phyloP scores from a whole-genome alignment of 2,329 filamentous ascomycete species.

The Botryotinia convoluta region DNA sequence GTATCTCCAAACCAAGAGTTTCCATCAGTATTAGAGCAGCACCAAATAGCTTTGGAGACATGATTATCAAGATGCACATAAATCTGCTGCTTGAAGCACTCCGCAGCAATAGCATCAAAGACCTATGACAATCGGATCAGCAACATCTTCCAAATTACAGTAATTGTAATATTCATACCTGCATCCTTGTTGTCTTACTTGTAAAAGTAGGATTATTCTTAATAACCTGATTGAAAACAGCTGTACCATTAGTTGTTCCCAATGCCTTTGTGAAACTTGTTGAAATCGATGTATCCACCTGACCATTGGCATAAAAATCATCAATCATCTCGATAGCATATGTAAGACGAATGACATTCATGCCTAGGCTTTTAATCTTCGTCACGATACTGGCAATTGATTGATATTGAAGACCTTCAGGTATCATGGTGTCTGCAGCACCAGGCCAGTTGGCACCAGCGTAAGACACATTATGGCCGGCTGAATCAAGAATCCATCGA shows the following conservation, averaged over 20 bases:
- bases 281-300: conserved; percentile 47
- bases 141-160: not conserved
- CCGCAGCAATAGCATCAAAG: conserved; percentile 61
- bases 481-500: conserved; percentile 28
- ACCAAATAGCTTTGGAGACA: conserved; percentile 58
- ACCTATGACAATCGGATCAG: conserved; percentile 39
- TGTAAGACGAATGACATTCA: conserved; percentile 62
- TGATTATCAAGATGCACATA: conserved; percentile 62
- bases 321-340: conserved; percentile 65
- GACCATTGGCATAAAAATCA: conserved; percentile 48
- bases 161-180: conserved; percentile 33
- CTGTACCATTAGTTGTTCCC: conserved; percentile 52
- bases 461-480: conserved; percentile 46
- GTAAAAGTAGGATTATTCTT: conserved; percentile 56
- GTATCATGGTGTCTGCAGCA: conserved; percentile 60
- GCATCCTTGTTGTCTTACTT: conserved; percentile 51
- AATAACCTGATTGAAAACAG: conserved; percentile 51
- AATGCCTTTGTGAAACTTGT: conserved; percentile 47
- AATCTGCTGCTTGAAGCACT: conserved; percentile 53
- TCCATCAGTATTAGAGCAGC: conserved; percentile 53
- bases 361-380: conserved; percentile 54
- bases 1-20: conserved; percentile 62
- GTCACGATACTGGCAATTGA: conserved; percentile 54
- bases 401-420: conserved; percentile 61
- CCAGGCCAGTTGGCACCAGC: conserved; percentile 63